Base-by-base conservation (phyloP, 1,284 basidiomycete species). In the Rhodotorula sp. region DNA sequence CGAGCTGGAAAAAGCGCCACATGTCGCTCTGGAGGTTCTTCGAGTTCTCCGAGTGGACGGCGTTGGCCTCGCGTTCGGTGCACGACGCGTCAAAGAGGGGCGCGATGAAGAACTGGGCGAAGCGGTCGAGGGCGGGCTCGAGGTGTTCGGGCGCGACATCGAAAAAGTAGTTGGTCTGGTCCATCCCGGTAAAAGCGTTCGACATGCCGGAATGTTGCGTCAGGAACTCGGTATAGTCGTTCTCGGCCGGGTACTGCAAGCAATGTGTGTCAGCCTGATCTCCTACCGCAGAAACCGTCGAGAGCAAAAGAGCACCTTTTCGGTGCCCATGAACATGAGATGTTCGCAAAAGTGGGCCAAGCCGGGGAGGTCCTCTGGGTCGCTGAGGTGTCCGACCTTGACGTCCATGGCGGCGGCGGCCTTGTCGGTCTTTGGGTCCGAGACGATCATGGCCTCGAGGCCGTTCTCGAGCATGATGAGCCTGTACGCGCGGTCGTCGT, bases 11-110 rank as follows among this genome's bases (percentile, higher is more conserved):
- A 68, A 95, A 89, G n/a, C 97, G 88, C 94, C 95, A 98, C 79
- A 90, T 84, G 81, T 99, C 96, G n/a, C 85, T 85, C 82, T 98
- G 96, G 64, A 93, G 87, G 80, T 99, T 99, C 85, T 99, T 99
- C 85, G 93, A 94, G 86, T 99, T 91, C 81, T 99, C 97, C 1
- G 94, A 97, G 81, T 99, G 91, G 51, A 99, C 97, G 2, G 97
- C 97, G 77, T 95, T 94, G 76, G 98, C 88, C 83, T 99, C 97
- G 60, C 97, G 88, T 65, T 91, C 88, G 0, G 96, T 96, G 81
- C 96, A 96, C 23, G 91, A 92, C 0, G 91, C 87, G 18, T 91
- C 84, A 80, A 99, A 99, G 64, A 97, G 86, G 0, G 97, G 97
- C 54, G 89, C 90, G 78, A 92, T 90, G 84, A 99, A 99, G 85